Evolutionary conservation across 2,329 filamentous ascomycete genomes (phyloP).

Genomic region (Ascomycota sp.): DNA sequence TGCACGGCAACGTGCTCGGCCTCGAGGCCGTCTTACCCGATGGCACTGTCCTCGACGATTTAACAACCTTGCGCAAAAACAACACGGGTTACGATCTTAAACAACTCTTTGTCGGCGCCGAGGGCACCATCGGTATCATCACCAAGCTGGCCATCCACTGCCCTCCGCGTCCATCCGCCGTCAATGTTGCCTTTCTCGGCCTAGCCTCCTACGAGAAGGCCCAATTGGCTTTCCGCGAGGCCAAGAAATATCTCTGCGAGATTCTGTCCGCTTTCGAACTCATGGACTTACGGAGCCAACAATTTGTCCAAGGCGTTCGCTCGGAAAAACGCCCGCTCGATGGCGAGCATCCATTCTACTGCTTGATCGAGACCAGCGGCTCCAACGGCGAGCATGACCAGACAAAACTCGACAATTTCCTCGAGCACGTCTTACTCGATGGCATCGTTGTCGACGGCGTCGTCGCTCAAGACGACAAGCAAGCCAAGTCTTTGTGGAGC

Average conservation of each 20-base stretch:
- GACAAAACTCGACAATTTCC: constrained; percentile 74
- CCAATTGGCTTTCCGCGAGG: constrained; percentile 67
- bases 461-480: constrained; percentile 81
- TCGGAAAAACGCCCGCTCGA: constrained; percentile 67
- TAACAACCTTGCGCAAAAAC: constrained; percentile 82
- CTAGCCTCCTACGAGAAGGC: constrained; percentile 80
- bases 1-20: constrained; percentile 83
- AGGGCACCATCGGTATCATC: constrained; percentile 88
- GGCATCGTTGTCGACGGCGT: constrained; percentile 80
- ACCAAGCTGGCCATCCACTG: constrained; percentile 80
- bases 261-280: constrained; percentile 95
- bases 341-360: constrained; percentile 79
- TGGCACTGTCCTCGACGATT: constrained; percentile 77
- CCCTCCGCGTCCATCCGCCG: constrained; percentile 65
- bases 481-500: constrained; percentile 66
- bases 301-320: constrained; percentile 54
- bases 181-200: constrained; percentile 91
- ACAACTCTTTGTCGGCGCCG: constrained; percentile 87
- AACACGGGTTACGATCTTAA: constrained; percentile 97
- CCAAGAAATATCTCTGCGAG: constrained; percentile 77
- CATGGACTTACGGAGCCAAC: constrained; percentile 76
- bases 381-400: constrained; percentile 86
- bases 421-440: constrained; percentile 78
- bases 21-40: constrained; percentile 87
- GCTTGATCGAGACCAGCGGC: constrained; percentile 86